Evolutionary conservation across 78 protist genomes (phyloP).

Genomic region (Tieghemostelium lacteum): DNA sequence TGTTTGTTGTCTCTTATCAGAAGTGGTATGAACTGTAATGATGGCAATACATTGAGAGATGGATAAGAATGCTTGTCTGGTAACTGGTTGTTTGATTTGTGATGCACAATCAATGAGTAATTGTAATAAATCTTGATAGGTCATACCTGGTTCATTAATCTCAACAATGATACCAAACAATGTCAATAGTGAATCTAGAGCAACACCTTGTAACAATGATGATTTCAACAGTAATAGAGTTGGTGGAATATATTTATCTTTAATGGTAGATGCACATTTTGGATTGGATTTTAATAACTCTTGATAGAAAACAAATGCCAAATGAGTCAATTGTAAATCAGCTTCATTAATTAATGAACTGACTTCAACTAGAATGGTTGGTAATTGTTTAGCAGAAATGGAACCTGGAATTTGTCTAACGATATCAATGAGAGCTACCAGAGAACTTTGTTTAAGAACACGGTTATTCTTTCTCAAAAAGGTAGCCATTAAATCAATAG

Average conservation of each 20-base stretch:
- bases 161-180: slow-evolving; percentile 65
- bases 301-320: slow-evolving; percentile 67
- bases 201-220: slow-evolving; percentile 92
- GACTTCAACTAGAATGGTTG: slow-evolving; percentile 44
- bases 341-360: slow-evolving; percentile 63
- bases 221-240: slow-evolving; percentile 64
- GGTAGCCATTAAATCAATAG: slow-evolving; percentile 52
- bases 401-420: slow-evolving; percentile 11
- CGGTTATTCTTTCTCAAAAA: slow-evolving; percentile 79
- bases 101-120: slow-evolving; percentile 25
- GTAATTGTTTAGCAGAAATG: not conserved
- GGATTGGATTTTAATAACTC: slow-evolving; percentile 36
- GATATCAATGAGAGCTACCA: slow-evolving; percentile 46
- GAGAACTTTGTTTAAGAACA: slow-evolving; percentile 67
- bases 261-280: not conserved
- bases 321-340: slow-evolving; percentile 87
- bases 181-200: slow-evolving; percentile 79
- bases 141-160: slow-evolving; percentile 32
- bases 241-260: slow-evolving; percentile 71
- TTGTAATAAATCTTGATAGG: slow-evolving; percentile 17
- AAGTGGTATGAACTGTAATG: slow-evolving; percentile 24
- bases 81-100: slow-evolving; percentile 59
- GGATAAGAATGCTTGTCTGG: slow-evolving; percentile 49
- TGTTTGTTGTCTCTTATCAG: slow-evolving; percentile 20
- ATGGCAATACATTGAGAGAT: slow-evolving; percentile 86